Evolutionary conservation across 768 basidiomycete species (phyloP).

Genomic region (Tephrocybe sp.): DNA sequence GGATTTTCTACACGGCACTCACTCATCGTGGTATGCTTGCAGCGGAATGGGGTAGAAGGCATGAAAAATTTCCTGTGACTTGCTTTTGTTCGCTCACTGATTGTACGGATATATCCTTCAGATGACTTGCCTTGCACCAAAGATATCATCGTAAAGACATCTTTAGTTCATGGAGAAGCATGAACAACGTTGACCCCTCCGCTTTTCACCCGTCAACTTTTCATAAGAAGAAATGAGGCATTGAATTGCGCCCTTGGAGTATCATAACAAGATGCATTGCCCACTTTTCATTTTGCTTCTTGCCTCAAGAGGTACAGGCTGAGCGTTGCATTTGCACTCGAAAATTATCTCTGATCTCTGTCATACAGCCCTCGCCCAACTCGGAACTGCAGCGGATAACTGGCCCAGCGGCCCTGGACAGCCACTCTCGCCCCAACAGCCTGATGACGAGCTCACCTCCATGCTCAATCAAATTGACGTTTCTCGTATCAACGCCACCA

Average conservation of each 20-base stretch:
- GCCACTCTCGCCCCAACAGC: constrained; percentile 37
- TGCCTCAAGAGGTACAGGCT: neutral
- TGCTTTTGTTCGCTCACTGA: no score
- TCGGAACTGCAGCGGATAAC: constrained; percentile 2
- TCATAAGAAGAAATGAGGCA: no score
- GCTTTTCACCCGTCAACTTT: no score
- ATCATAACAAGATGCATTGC: no score
- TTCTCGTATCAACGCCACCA: constrained; percentile 41
- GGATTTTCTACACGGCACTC: neutral
- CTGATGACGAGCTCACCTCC: constrained; percentile 37
- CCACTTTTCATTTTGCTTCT: neutral
- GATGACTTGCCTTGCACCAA: no score
- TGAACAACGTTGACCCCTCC: no score
- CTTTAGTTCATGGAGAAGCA: no score
- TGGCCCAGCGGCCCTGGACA: constrained; percentile 53
- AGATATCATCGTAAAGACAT: no score
- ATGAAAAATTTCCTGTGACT: no score
- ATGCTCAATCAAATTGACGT: constrained; percentile 48
- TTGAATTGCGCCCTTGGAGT: no score
- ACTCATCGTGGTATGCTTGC: neutral
- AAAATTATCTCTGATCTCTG: neutral
- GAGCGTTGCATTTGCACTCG: neutral
- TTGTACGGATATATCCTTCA: no score
- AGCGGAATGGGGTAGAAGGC: no score
- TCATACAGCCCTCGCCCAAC: constrained; percentile 7